Percentiles rank a stretch among this genome's conserved stretches.
Conservation (phyloP, 2,329 filamentous ascomycete species). For the Hirsutella rhossiliensis region DNA sequence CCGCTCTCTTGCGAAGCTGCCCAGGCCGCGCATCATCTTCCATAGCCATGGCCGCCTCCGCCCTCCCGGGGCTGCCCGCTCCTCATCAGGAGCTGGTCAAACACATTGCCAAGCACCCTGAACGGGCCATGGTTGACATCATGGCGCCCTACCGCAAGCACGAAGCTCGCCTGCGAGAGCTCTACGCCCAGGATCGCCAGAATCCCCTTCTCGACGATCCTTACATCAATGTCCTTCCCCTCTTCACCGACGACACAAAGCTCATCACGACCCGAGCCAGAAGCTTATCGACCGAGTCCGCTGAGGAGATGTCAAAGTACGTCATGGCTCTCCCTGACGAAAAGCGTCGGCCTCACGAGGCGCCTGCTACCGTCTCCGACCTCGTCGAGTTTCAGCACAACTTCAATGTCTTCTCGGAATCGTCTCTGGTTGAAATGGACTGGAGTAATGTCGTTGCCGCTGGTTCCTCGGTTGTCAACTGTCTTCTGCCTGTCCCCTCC, state of each 20-base stretch:
- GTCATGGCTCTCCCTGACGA: constrained; percentile 55
- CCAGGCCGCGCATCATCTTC: too few species aligned
- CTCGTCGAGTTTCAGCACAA: constrained; percentile 65
- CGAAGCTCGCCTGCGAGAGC: constrained; percentile 51
- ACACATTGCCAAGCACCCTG: constrained; percentile 43
- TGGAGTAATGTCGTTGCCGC: constrained; percentile 77
- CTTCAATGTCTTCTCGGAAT: constrained; percentile 74
- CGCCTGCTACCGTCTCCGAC: constrained; percentile 54
- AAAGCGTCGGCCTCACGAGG: constrained; percentile 48
- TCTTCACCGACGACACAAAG: constrained; percentile 47
- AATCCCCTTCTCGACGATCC: constrained; percentile 45
- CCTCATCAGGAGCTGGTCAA: constrained; percentile 30
- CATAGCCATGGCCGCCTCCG: constrained; percentile 20
- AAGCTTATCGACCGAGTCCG: constrained; percentile 41
- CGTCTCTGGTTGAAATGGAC: constrained; percentile 60
- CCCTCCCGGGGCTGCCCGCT: constrained; percentile 33
- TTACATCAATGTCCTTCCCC: constrained; percentile 50
- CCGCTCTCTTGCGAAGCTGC: too few species aligned
- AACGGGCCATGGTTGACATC: constrained; percentile 42
- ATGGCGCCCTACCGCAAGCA: constrained; percentile 56
- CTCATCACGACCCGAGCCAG: constrained; percentile 52
- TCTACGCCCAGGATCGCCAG: constrained; percentile 56
- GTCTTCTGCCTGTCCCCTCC: constrained; percentile 57
- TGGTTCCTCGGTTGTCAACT: constrained; percentile 71
- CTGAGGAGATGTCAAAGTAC: constrained; percentile 50